Conservation (phyloP, 179 eudicot genomes). For the Carnegiea gigantea region DNA sequence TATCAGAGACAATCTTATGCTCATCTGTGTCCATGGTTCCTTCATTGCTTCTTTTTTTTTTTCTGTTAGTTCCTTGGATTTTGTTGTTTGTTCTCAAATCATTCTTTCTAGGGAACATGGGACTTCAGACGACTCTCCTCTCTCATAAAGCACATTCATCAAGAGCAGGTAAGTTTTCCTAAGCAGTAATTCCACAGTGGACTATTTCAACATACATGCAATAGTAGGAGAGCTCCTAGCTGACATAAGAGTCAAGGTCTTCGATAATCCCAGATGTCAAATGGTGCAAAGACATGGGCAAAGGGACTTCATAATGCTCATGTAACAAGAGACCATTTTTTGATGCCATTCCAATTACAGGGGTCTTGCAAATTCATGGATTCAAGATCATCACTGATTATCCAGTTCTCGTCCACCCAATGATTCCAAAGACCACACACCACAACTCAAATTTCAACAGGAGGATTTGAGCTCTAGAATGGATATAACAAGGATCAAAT, state of each 20-base stretch:
- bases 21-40: not conserved
- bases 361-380: not conserved
- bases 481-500: not conserved
- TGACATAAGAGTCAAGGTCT: too few species aligned
- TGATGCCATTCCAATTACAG: not conserved
- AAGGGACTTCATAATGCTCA: not conserved
- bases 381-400: not conserved
- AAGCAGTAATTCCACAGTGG: not conserved
- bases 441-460: not conserved
- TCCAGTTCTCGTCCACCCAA: not conserved
- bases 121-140: not conserved
- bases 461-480: not conserved
- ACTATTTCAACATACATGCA: not conserved
- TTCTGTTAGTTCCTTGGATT: not conserved
- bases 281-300: not conserved
- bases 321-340: not conserved
- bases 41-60: not conserved
- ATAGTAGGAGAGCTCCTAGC: too few species aligned
- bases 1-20: not conserved
- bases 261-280: not conserved
- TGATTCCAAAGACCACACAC: not conserved
- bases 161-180: not conserved
- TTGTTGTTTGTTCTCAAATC: not conserved
- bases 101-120: not conserved
- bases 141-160: not conserved